phyloP scores from a whole-genome alignment of 768 basidiomycete genomes.

The Mycena alexandri region DNA sequence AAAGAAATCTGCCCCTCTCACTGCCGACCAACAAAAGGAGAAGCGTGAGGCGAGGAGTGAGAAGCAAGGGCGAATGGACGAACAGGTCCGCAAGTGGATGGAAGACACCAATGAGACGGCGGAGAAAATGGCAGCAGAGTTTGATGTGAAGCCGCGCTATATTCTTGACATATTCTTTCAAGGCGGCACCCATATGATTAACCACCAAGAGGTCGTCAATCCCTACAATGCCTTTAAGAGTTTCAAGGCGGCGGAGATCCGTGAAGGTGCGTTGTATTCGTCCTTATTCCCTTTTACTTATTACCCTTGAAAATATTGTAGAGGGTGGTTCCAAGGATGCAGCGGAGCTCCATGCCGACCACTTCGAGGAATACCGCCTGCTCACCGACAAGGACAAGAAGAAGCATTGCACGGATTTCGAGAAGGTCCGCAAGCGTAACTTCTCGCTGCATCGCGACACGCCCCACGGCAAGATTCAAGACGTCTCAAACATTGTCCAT shows the following conservation, averaged over 20 bases:
- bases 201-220: slow-evolving; percentile 17
- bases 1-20: slow-evolving; percentile 11
- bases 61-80: neutral
- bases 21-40: slow-evolving; percentile 3
- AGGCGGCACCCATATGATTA: slow-evolving; percentile 22
- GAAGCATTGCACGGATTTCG: neutral
- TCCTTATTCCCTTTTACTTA: neutral
- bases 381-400: slow-evolving; percentile 17
- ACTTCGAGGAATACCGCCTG: slow-evolving; percentile 27
- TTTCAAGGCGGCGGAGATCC: neutral
- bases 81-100: slow-evolving; percentile 1
- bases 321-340: neutral
- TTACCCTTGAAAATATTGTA: neutral
- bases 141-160: slow-evolving; percentile 18
- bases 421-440: neutral
- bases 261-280: neutral
- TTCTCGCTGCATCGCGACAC: slow-evolving; percentile 14
- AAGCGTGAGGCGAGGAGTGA: neutral
- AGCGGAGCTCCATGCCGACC: neutral
- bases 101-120: neutral
- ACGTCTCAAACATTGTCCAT: slow-evolving; percentile 19
- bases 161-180: slow-evolving; percentile 22
- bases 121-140: neutral
- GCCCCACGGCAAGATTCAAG: slow-evolving; percentile 23
- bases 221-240: slow-evolving; percentile 13